These are phyloP conservation scores for Penicillium simplicissimum DNA, from an alignment of 495 filamentous ascomycete genomes.

Conservation along the genomic window DNA sequence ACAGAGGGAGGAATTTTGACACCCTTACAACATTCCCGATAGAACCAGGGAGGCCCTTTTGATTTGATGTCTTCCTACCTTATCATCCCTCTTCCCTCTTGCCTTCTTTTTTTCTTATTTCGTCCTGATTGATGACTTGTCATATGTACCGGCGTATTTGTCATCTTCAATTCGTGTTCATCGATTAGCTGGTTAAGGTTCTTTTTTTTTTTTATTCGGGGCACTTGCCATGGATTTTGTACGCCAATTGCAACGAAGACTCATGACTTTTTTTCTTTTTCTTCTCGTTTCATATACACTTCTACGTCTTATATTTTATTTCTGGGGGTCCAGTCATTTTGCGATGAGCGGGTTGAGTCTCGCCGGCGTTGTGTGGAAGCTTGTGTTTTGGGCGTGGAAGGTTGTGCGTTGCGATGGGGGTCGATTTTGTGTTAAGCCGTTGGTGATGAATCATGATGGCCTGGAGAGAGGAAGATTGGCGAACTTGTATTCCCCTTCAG, in stretches of 20 bases:
- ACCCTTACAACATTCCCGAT: constrained; percentile 28
- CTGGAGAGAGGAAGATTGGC: no score
- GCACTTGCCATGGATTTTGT: constrained; percentile 40
- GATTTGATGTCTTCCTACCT: not conserved
- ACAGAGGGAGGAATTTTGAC: constrained; percentile 17
- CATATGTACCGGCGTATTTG: constrained; percentile 28
- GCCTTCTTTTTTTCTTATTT: constrained; percentile 1
- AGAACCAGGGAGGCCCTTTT: constrained; percentile 35
- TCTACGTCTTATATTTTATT: not conserved
- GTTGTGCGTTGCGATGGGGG: no score
- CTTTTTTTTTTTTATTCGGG: constrained; percentile 23
- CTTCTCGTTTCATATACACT: not conserved
- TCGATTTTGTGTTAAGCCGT: no score
- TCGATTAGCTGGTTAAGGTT: constrained; percentile 17
- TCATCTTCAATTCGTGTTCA: constrained; percentile 16
- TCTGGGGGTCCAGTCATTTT: not conserved
- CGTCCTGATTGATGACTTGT: not conserved
- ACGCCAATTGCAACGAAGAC: constrained; percentile 52
- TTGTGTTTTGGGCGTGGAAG: no score
- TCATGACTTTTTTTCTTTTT: constrained; percentile 37
- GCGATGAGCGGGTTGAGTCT: no score
- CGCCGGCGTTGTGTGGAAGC: no score
- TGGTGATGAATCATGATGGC: no score
- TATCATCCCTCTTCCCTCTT: not conserved
- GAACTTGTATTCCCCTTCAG: no score